Conservation (phyloP, 495 filamentous ascomycete species). For the Chaetomium tenue region DNA sequence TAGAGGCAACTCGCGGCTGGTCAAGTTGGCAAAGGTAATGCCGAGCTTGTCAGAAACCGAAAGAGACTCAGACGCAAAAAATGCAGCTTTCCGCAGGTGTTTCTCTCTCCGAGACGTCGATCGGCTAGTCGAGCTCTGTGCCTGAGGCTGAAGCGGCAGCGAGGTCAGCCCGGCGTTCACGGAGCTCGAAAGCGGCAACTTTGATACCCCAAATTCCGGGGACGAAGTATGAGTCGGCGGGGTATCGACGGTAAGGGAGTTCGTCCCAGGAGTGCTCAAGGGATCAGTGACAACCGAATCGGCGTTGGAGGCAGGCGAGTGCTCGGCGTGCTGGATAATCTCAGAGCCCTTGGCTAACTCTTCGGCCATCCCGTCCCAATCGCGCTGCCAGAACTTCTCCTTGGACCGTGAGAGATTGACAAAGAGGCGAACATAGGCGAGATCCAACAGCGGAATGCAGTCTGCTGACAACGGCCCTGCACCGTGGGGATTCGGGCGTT, state of each 20-base stretch:
- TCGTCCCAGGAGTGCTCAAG: constrained; percentile 49
- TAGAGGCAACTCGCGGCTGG: constrained; percentile 84
- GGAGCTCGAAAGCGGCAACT: constrained; percentile 29
- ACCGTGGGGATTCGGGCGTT: constrained; percentile 88
- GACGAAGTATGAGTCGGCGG: constrained; percentile 56
- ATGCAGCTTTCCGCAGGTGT: constrained; percentile 88
- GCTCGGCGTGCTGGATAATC: constrained; percentile 71
- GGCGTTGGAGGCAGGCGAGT: constrained; percentile 55
- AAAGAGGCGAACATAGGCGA: constrained; percentile 90
- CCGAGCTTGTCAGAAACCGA: constrained; percentile 85
- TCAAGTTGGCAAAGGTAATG: constrained; percentile 81
- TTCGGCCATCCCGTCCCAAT: constrained; percentile 90
- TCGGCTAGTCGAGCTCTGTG: constrained; percentile 33
- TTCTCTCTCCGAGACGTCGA: constrained; percentile 63
- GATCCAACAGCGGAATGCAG: constrained; percentile 88
- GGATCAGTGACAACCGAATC: constrained; percentile 51
- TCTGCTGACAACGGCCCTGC: constrained; percentile 87
- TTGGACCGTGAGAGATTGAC: constrained; percentile 90
- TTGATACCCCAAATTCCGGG: constrained; percentile 46
- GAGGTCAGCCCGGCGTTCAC: constrained; percentile 30
- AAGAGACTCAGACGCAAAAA: constrained; percentile 90
- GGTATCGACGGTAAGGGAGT: constrained; percentile 54
- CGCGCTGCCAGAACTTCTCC: constrained; percentile 90
- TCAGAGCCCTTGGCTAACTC: constrained; percentile 77
- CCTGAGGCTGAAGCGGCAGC: constrained; percentile 28